Evolutionary conservation across 1,139 yeast genomes (phyloP).

Genomic region (Kluyveromyces sp.): DNA sequence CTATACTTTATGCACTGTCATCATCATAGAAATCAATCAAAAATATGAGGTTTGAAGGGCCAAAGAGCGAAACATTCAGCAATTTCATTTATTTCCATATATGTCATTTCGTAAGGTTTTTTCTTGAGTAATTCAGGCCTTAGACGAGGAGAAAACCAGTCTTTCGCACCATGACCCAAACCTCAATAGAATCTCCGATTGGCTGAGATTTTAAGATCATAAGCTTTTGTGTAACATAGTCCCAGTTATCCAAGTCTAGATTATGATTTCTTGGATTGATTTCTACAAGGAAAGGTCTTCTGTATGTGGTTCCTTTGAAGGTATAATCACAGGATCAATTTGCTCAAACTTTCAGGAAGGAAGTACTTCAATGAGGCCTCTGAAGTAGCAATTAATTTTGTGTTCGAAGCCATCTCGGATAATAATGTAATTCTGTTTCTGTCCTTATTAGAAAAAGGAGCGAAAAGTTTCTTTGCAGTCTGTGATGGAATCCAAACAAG

Average conservation of each 20-base stretch:
- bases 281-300: slow-evolving; percentile 42
- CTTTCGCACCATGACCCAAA: slow-evolving; percentile 79
- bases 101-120: slow-evolving; percentile 42
- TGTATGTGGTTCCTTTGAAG: not conserved
- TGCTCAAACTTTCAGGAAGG: slow-evolving; percentile 13
- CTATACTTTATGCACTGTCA: not conserved
- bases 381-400: slow-evolving; percentile 44
- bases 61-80: slow-evolving; percentile 53
- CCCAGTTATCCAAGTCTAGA: slow-evolving; percentile 52
- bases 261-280: slow-evolving; percentile 42
- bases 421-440: slow-evolving; percentile 56
- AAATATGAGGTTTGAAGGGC: slow-evolving; percentile 77
- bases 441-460: slow-evolving; percentile 38
- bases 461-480: slow-evolving; percentile 55
- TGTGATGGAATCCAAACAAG: slow-evolving; percentile 51
- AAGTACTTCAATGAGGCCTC: slow-evolving; percentile 22
- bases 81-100: slow-evolving; percentile 46
- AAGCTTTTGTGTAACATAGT: slow-evolving; percentile 58
- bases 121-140: slow-evolving; percentile 35
- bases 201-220: slow-evolving; percentile 47
- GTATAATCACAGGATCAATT: slow-evolving; percentile 22
- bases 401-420: slow-evolving; percentile 51
- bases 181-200: slow-evolving; percentile 41
- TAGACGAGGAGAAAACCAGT: slow-evolving; percentile 42
- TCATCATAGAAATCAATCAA: slow-evolving; percentile 16